These are phyloP conservation scores for Nyssa sinensis DNA, from an alignment of 148 eudicot genomes.

Conservation along the genomic window DNA sequence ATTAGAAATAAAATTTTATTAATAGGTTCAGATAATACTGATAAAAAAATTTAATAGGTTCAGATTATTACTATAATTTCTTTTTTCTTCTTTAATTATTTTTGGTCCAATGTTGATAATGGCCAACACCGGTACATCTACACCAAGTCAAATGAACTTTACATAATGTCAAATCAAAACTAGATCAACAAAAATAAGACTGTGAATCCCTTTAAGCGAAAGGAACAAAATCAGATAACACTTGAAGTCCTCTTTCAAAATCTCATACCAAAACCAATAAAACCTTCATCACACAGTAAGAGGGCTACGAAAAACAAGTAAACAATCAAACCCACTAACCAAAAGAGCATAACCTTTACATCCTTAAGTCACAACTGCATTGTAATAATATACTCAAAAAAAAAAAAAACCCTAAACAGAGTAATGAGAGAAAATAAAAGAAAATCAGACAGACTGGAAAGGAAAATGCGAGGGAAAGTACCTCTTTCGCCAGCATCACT, in stretches of 20 bases:
- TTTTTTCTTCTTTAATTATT: not conserved
- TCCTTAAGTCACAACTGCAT: not conserved
- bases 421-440: not conserved
- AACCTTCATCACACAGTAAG: not conserved
- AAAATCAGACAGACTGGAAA: not conserved
- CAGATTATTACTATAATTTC: not conserved
- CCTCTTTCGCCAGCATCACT: conserved; percentile 94
- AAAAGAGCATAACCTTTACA: not conserved
- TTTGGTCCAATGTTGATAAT: not conserved
- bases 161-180: not conserved
- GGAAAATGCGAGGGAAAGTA: conserved; percentile 9
- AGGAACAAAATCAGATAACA: not conserved
- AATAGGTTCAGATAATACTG: not conserved
- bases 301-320: not conserved
- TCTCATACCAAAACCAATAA: not conserved
- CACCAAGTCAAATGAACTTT: not conserved
- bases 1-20: not conserved
- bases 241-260: not conserved
- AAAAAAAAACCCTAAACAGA: not conserved
- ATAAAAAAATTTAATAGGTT: too few relatives aligned
- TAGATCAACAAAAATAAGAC: not conserved
- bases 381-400: not conserved
- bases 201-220: not conserved
- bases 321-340: not conserved
- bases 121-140: not conserved